Conservation (phyloP, 768 basidiomycete genomes). For the Agaricus blazei region DNA sequence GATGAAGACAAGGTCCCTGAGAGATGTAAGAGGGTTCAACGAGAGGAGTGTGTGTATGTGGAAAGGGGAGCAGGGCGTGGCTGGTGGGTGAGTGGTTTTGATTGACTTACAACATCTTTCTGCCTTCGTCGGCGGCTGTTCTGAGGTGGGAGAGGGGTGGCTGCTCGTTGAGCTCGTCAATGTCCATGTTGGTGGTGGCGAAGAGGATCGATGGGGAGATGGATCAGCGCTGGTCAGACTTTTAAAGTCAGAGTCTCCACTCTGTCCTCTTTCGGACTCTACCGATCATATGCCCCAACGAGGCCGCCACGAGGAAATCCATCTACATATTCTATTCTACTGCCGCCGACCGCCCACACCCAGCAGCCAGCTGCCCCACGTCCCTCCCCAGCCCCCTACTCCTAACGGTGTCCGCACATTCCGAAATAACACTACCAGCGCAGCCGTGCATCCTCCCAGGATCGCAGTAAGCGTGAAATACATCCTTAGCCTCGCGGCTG, state of each 20-base stretch:
- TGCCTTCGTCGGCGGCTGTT: slow-evolving; percentile 16
- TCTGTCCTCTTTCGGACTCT: slow-evolving; percentile 11
- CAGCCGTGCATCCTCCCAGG: slow-evolving; percentile 71
- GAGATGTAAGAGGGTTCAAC: slow-evolving; percentile 15
- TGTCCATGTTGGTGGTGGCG: slow-evolving; percentile 52
- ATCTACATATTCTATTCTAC: neutral
- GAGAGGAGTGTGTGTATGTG: neutral
- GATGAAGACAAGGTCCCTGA: slow-evolving; percentile 89
- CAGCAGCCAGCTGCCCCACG: slow-evolving; percentile 66
- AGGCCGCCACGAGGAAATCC: slow-evolving; percentile 4
- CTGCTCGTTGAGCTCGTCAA: slow-evolving; percentile 49
- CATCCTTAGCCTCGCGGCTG: slow-evolving; percentile 62
- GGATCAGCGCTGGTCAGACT: slow-evolving; percentile 1
- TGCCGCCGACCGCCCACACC: slow-evolving; percentile 44
- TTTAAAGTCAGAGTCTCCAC: slow-evolving; percentile 8
- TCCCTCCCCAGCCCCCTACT: slow-evolving; percentile 47
- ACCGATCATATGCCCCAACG: slow-evolving; percentile 9
- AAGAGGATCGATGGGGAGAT: slow-evolving; percentile 12
- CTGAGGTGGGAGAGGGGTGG: slow-evolving; percentile 12
- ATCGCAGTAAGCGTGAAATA: slow-evolving; percentile 71
- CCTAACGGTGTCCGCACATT: slow-evolving; percentile 54
- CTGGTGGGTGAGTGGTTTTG: slow-evolving; percentile 59
- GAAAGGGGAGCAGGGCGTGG: slow-evolving; percentile 42
- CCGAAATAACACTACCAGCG: slow-evolving; percentile 64
- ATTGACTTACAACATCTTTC: slow-evolving; percentile 16